Evolutionary conservation across 2,329 filamentous ascomycete species (phyloP).

Genomic region (Phialocephala subalpina): DNA sequence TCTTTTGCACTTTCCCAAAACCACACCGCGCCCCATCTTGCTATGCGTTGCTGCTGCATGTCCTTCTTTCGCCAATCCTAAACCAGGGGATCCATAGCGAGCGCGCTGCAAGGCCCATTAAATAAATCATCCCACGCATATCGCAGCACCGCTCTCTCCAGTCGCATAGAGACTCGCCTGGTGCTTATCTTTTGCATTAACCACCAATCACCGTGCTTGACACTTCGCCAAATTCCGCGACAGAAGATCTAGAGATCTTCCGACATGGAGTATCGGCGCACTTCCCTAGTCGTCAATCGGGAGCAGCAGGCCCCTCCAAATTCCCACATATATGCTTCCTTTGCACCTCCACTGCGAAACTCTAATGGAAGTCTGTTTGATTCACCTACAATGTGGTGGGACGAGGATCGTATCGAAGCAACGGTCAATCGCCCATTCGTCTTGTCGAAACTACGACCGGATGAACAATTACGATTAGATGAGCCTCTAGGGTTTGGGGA

Average conservation of each 20-base stretch:
- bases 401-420: constrained; percentile 71
- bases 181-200: constrained; percentile 36
- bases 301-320: constrained; percentile 32
- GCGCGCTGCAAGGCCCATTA: constrained; percentile 9
- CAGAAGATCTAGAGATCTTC: constrained; percentile 18
- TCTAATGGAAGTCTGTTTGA: constrained; percentile 40
- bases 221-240: constrained; percentile 18
- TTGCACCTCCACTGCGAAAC: constrained; percentile 35
- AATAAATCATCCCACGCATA: constrained; percentile 34
- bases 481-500: constrained; percentile 71
- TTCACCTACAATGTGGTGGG: constrained; percentile 68
- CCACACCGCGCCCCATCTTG: not conserved
- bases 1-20: constrained; percentile 8
- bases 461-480: constrained; percentile 69
- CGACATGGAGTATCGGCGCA: constrained; percentile 42
- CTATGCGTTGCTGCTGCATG: constrained; percentile 20
- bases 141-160: constrained; percentile 25
- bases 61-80: constrained; percentile 13
- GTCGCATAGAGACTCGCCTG: constrained; percentile 16
- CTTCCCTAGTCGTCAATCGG: constrained; percentile 36
- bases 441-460: constrained; percentile 66
- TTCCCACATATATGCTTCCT: constrained; percentile 43
- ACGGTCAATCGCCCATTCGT: constrained; percentile 76
- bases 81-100: not conserved
- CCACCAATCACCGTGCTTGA: constrained; percentile 31